Evolutionary conservation across 345 rosid species (phyloP).

Genomic region (Eutrema yunnanense): DNA sequence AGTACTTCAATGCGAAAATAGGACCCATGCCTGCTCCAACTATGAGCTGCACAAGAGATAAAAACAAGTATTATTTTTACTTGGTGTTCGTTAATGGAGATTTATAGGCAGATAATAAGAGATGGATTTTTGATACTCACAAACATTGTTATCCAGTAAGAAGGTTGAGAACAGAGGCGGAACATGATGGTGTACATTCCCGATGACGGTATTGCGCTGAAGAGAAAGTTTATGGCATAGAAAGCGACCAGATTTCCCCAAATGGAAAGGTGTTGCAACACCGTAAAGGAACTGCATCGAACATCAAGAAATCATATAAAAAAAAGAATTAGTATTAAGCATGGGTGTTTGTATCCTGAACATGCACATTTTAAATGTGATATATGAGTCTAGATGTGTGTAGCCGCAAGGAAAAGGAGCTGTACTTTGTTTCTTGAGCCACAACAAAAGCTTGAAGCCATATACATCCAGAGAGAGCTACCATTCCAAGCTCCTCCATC

Average conservation of each 20-base stretch:
- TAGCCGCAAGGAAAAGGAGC: neutral
- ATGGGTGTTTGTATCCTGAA: neutral
- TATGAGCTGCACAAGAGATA: slow-evolving; percentile 55
- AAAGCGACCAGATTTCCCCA: slow-evolving; percentile 88
- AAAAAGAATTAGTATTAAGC: neutral
- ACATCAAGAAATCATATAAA: neutral
- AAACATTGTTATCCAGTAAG: slow-evolving; percentile 81
- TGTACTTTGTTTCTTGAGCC: slow-evolving; percentile 89
- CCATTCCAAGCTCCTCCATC: slow-evolving; percentile 95
- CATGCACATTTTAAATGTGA: neutral
- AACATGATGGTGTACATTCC: slow-evolving; percentile 98
- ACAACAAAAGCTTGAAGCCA: slow-evolving; percentile 99
- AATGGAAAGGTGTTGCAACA: slow-evolving; percentile 81
- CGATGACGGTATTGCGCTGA: slow-evolving; percentile 75
- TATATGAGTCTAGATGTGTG: neutral
- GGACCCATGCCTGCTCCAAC: slow-evolving; percentile 94
- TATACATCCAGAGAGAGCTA: slow-evolving; percentile 94
- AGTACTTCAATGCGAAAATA: slow-evolving; percentile 73
- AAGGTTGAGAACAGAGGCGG: slow-evolving; percentile 75
- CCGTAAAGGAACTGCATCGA: slow-evolving; percentile 77
- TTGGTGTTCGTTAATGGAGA: neutral
- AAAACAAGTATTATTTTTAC: neutral
- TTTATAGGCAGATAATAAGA: neutral
- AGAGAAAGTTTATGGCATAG: slow-evolving; percentile 72
- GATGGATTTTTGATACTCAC: slow-evolving; percentile 43